Conservation (phyloP, 73 alveolate species). For the Paramecium octaurelia region DNA sequence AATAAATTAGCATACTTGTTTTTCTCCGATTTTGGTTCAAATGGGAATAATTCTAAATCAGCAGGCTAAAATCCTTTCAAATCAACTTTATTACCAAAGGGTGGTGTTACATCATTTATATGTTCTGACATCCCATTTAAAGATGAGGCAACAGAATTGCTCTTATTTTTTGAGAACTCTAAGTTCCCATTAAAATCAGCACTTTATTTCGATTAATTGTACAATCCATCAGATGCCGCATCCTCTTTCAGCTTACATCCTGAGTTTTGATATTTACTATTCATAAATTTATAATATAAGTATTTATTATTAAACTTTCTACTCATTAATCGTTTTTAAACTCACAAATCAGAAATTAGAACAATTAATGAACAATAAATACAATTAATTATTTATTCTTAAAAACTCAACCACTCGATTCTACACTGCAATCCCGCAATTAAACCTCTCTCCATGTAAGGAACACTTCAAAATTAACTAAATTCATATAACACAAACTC, state of each 20-base stretch:
- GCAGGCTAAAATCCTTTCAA: neutral
- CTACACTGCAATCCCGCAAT: neutral
- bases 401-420: neutral
- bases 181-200: constrained; percentile 17
- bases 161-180: constrained; percentile 17
- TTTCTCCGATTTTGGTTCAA: neutral
- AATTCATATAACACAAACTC: neutral
- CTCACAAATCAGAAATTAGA: neutral
- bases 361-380: neutral
- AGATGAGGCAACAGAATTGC: neutral
- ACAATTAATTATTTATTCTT: neutral
- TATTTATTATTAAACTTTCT: neutral
- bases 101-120: constrained; percentile 2
- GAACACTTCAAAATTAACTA: neutral
- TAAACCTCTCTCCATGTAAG: neutral
- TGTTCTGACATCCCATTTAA: constrained; percentile 22
- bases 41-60: neutral
- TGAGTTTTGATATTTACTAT: neutral
- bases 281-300: neutral
- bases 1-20: neutral
- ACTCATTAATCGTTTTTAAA: neutral
- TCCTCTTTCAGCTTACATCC: constrained; percentile 38
- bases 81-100: neutral
- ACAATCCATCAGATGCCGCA: neutral
- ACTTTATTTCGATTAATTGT: neutral